Percentiles rank a stretch among this genome's conserved stretches.
phyloP scores from a whole-genome alignment of 2,329 filamentous ascomycete genomes.

The Aspergillaceae sp. region DNA sequence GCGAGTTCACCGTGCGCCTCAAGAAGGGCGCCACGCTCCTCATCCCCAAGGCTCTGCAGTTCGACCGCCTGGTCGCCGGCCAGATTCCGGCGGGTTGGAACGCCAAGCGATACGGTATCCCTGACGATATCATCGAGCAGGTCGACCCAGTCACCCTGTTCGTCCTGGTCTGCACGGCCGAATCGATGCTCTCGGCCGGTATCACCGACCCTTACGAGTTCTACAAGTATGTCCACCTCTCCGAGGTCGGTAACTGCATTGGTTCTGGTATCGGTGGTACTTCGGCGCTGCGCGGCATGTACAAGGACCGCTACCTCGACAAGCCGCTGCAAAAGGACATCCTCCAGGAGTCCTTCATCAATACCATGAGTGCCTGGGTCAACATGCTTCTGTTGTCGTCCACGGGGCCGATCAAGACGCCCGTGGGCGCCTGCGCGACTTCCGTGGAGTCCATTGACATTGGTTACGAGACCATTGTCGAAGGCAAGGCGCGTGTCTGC shows the following conservation, averaged over 20 bases:
- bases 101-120: slow-evolving; percentile 89
- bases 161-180: slow-evolving; percentile 86
- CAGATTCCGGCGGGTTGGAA: slow-evolving; percentile 97
- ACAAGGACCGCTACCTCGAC: slow-evolving; percentile 94
- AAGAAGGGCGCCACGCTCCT: slow-evolving; percentile 92
- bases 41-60: slow-evolving; percentile 93
- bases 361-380: slow-evolving; percentile 99
- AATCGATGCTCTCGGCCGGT: slow-evolving; percentile 82
- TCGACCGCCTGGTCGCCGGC: slow-evolving; percentile 93
- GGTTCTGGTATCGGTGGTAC: slow-evolving; percentile 98
- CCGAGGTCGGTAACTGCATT: slow-evolving; percentile 95
- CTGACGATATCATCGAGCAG: slow-evolving; percentile 94
- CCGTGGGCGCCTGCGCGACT: slow-evolving; percentile 93
- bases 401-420: slow-evolving; percentile 96
- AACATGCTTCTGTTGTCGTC: slow-evolving; percentile 98
- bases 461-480: slow-evolving; percentile 95
- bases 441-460: slow-evolving; percentile 96
- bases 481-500: slow-evolving; percentile 95
- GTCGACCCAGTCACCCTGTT: slow-evolving; percentile 95
- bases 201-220: slow-evolving; percentile 99
- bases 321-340: slow-evolving; percentile 98
- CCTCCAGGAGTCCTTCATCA: slow-evolving; percentile 98
- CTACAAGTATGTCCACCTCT: slow-evolving; percentile 98
- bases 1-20: slow-evolving; percentile 87
- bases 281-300: slow-evolving; percentile 88